A percentile compares a stretch with the other conserved stretches of the same genome.
Conservation (phyloP, 345 rosid species). For the Angophora floribunda region DNA sequence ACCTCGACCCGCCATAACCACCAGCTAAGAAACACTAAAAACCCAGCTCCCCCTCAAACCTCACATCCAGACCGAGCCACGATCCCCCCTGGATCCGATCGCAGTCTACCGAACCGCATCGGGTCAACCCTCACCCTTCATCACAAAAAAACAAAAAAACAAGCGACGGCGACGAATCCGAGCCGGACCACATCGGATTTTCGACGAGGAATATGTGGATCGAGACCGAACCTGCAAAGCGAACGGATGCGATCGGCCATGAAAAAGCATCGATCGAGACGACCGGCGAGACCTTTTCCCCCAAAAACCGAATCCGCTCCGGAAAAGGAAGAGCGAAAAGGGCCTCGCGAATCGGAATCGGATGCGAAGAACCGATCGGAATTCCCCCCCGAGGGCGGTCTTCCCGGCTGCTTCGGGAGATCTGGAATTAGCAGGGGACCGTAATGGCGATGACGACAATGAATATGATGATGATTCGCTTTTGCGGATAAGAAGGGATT, state of each 20-base stretch:
- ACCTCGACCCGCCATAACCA: not conserved
- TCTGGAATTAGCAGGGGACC: not conserved
- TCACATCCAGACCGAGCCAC: not conserved
- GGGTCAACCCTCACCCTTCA: not conserved
- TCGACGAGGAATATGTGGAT: not conserved
- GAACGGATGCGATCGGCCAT: constrained; percentile 15
- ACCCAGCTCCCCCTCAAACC: not conserved
- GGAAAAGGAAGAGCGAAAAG: too few species aligned
- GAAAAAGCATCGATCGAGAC: not conserved
- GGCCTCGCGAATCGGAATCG: not conserved
- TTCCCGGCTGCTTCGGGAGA: not conserved
- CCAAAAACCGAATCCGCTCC: not conserved
- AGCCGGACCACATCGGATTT: not conserved
- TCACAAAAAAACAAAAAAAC: not conserved
- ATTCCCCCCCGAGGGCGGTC: not conserved
- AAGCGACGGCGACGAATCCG: not conserved
- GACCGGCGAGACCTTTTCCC: not conserved
- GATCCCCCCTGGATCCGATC: constrained; percentile 12
- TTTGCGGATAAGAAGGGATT: not conserved
- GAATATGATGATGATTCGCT: not conserved
- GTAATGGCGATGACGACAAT: not conserved
- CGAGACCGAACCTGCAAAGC: constrained; percentile 15
- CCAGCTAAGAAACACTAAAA: constrained; percentile 15
- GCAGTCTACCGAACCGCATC: constrained; percentile 11
- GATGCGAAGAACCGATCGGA: not conserved